Percentiles rank a stretch among this genome's conserved stretches.
Conservation (phyloP, 2,329 filamentous ascomycete genomes). For the Talaromyces sp. region DNA sequence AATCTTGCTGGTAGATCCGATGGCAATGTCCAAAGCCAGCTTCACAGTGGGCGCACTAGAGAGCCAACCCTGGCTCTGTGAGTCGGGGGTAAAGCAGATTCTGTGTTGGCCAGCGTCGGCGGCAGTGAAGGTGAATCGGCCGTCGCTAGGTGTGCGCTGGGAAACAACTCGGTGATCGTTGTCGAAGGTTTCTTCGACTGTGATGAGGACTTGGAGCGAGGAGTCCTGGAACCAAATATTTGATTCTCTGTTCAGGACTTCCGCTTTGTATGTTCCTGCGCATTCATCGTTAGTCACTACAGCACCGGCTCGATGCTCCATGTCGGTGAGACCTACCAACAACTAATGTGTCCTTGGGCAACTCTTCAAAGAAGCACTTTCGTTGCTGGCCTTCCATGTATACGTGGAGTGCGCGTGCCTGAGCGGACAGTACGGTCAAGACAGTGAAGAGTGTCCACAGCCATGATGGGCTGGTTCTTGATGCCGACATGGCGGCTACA, state of each 20-base stretch:
- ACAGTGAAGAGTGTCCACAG: slow-evolving; percentile 53
- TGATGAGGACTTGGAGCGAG: slow-evolving; percentile 79
- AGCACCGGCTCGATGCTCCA: too few relatives aligned
- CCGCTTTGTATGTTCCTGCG: slow-evolving; percentile 74
- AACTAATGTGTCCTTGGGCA: slow-evolving; percentile 94
- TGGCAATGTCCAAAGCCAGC: slow-evolving; percentile 82
- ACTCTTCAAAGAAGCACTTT: slow-evolving; percentile 97
- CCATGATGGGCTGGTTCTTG: slow-evolving; percentile 37
- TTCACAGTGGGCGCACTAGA: slow-evolving; percentile 66
- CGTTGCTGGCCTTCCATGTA: slow-evolving; percentile 80
- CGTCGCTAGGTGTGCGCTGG: slow-evolving; percentile 69
- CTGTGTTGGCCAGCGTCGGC: slow-evolving; percentile 93
- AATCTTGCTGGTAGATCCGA: slow-evolving; percentile 90
- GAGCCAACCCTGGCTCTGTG: slow-evolving; percentile 69
- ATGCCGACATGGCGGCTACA: slow-evolving; percentile 32
- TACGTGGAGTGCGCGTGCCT: slow-evolving; percentile 86
- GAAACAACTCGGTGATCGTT: slow-evolving; percentile 94
- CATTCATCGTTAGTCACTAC: background rate
- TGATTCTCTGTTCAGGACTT: slow-evolving; percentile 72
- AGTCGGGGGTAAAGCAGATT: slow-evolving; percentile 88
- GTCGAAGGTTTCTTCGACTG: slow-evolving; percentile 94
- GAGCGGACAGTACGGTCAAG: slow-evolving; percentile 61
- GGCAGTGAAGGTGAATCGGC: slow-evolving; percentile 93
- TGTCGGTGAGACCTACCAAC: slow-evolving; percentile 58
- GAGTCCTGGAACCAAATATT: slow-evolving; percentile 68